Evolutionary conservation across 371 early-diverging fungal genomes (phyloP).

Genomic region (Mucor mucedo): DNA sequence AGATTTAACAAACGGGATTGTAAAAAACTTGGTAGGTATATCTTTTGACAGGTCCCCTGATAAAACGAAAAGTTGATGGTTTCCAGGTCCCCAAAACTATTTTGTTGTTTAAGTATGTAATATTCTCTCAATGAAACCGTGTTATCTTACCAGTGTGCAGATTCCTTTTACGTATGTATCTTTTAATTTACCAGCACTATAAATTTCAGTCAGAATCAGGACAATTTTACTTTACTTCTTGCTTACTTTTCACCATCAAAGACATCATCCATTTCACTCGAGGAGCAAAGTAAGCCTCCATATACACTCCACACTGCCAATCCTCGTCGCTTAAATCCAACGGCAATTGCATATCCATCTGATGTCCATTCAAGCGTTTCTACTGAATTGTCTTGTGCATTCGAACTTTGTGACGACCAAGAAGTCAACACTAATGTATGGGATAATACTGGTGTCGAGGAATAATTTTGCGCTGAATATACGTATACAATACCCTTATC

Average conservation of each 20-base stretch:
- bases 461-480: conserved; percentile 44
- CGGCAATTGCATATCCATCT: conserved; percentile 79
- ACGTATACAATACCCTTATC: conserved; percentile 44
- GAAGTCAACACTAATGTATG: conserved; percentile 34
- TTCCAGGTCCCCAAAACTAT: conserved; percentile 83
- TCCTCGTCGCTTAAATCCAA: conserved; percentile 66
- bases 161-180: conserved; percentile 68
- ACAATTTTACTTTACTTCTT: background rate
- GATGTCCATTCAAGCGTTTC: conserved; percentile 71
- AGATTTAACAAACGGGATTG: conserved; percentile 73
- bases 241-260: conserved; percentile 25
- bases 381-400: conserved; percentile 11
- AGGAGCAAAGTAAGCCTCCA: conserved; percentile 71
- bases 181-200: conserved; percentile 31
- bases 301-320: conserved; percentile 82
- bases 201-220: background rate
- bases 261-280: conserved; percentile 47
- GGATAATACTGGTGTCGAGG: conserved; percentile 35
- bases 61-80: conserved; percentile 69
- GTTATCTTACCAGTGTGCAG: conserved; percentile 57
- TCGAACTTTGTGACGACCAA: conserved; percentile 21
- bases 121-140: background rate
- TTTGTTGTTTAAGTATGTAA: background rate
- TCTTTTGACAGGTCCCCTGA: conserved; percentile 13
- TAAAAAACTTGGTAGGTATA: conserved; percentile 51